Conservation (phyloP, 2,329 filamentous ascomycete species). For the Botryosphaeria dothidea region DNA sequence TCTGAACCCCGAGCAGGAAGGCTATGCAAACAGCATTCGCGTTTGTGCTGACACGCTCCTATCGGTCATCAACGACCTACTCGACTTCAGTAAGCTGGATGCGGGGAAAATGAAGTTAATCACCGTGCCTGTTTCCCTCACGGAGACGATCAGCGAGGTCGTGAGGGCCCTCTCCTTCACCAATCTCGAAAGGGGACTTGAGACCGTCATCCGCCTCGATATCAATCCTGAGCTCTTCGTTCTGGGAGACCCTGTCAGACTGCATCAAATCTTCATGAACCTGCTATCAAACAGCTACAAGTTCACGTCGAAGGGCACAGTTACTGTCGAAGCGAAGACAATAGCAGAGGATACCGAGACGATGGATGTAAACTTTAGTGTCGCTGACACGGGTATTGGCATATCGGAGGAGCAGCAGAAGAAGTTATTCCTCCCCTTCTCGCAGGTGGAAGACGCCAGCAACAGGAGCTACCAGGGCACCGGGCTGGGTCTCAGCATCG, state of each 20-base stretch:
- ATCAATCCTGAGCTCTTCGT: slow-evolving; percentile 57
- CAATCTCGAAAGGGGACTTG: slow-evolving; percentile 60
- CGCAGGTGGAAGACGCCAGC: slow-evolving; percentile 87
- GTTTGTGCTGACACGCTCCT: slow-evolving; percentile 62
- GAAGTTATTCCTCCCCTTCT: slow-evolving; percentile 89
- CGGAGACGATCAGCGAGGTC: slow-evolving; percentile 64
- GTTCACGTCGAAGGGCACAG: slow-evolving; percentile 83
- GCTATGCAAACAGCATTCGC: slow-evolving; percentile 64
- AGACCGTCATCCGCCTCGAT: slow-evolving; percentile 58
- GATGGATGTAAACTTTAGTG: slow-evolving; percentile 79
- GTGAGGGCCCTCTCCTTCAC: slow-evolving; percentile 64
- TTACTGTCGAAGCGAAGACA: slow-evolving; percentile 77
- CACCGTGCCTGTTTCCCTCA: slow-evolving; percentile 51
- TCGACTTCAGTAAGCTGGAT: slow-evolving; percentile 55
- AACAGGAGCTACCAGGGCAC: slow-evolving; percentile 90
- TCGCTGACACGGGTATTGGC: slow-evolving; percentile 87
- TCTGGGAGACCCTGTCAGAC: slow-evolving; percentile 52
- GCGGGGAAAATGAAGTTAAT: slow-evolving; percentile 63
- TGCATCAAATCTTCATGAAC: slow-evolving; percentile 65
- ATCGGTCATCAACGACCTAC: slow-evolving; percentile 55
- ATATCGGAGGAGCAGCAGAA: slow-evolving; percentile 80
- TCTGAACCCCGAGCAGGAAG: slow-evolving; percentile 59
- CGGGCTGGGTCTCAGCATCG: slow-evolving; percentile 87
- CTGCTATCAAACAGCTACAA: slow-evolving; percentile 92
- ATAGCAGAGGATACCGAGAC: slow-evolving; percentile 69